Conservation (phyloP, 2,329 filamentous ascomycete species). For the Fusarium sp. region DNA sequence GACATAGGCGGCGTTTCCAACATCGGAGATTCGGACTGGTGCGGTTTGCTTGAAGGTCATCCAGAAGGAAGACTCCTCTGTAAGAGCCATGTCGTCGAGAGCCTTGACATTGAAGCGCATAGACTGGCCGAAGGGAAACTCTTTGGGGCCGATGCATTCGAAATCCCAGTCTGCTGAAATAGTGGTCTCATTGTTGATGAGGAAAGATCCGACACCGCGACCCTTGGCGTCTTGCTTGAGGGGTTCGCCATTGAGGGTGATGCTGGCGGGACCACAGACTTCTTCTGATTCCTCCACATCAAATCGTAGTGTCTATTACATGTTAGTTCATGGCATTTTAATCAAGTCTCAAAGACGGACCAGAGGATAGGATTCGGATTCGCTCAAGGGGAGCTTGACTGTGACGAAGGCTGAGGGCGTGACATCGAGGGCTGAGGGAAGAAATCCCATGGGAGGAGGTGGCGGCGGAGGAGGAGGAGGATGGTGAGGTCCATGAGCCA, state of each 20-base stretch:
- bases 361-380: conserved; percentile 30
- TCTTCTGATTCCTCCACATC: conserved; percentile 57
- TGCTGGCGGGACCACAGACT: conserved; percentile 58
- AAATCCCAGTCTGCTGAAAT: conserved; percentile 60
- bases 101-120: conserved; percentile 57
- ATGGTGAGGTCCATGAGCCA: conserved; percentile 34
- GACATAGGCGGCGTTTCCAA: conserved; percentile 53
- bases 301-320: conserved; percentile 52
- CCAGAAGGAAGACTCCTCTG: conserved; percentile 52
- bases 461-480: conserved; percentile 19
- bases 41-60: conserved; percentile 59
- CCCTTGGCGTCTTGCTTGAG: conserved; percentile 54
- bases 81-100: conserved; percentile 54
- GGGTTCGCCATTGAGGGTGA: conserved; percentile 58
- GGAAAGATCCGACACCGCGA: conserved; percentile 55
- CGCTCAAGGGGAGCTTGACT: conserved; percentile 30
- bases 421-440: conserved; percentile 29
- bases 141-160: conserved; percentile 54
- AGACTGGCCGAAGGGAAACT: conserved; percentile 54
- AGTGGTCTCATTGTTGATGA: conserved; percentile 50
- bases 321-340: conserved; percentile 4
- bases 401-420: conserved; percentile 38
- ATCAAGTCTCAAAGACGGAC: conserved; percentile 28
- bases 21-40: conserved; percentile 55
- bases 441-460: conserved; percentile 26